Evolutionary conservation across 1,284 basidiomycete genomes (phyloP).

Genomic region (Cronartium quercuum): DNA sequence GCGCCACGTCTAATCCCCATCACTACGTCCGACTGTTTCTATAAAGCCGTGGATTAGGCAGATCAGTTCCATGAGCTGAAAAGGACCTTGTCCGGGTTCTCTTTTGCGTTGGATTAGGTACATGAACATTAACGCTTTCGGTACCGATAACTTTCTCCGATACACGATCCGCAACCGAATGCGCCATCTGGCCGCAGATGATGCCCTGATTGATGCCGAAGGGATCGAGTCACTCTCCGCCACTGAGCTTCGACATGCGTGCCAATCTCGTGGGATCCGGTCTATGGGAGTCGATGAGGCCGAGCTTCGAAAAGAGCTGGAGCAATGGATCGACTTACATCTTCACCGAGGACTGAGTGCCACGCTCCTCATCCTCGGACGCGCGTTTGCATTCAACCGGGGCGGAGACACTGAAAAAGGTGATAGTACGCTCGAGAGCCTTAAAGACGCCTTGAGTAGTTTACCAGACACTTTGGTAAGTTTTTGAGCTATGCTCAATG

Average conservation of each 20-base stretch:
- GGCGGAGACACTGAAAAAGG: conserved; percentile 59
- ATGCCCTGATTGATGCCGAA: conserved; percentile 78
- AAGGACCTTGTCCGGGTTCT: not conserved
- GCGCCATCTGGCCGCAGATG: conserved; percentile 78
- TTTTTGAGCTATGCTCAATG: conserved; percentile 38
- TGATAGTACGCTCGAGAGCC: conserved; percentile 71
- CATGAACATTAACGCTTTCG: conserved; percentile 97
- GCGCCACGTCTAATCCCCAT: not conserved
- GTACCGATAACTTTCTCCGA: conserved; percentile 96
- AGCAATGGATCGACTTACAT: conserved; percentile 91
- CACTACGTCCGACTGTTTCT: not conserved
- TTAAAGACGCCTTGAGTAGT: conserved; percentile 85
- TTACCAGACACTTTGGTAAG: conserved; percentile 87
- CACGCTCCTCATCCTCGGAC: conserved; percentile 81
- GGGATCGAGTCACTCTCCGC: conserved; percentile 85
- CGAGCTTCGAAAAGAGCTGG: conserved; percentile 72
- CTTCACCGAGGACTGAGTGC: conserved; percentile 78
- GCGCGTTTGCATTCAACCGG: conserved; percentile 89
- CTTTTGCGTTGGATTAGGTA: conserved; percentile 52
- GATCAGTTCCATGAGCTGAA: not conserved
- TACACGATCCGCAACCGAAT: conserved; percentile 84
- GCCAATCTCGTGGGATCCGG: conserved; percentile 87
- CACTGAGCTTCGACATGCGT: conserved; percentile 82
- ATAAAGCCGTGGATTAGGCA: not conserved
- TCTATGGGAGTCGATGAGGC: conserved; percentile 62